Conservation (phyloP, 495 filamentous ascomycete species). For the Rusavskia elegans region DNA sequence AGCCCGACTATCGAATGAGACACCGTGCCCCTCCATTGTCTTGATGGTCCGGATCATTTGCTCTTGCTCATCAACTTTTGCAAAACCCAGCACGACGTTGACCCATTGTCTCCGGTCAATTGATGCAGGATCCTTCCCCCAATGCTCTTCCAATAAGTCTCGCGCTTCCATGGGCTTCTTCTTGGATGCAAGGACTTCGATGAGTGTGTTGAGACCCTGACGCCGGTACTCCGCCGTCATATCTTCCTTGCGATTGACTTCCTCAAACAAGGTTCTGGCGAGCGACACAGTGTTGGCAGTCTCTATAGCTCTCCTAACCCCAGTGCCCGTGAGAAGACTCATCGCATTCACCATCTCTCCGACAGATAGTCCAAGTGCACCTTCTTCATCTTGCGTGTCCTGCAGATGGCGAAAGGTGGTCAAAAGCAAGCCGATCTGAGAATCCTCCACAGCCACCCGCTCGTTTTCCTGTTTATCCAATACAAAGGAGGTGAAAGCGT, state of each 20-base stretch:
- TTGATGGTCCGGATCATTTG: slow-evolving; percentile 23
- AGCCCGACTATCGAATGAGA: slow-evolving; percentile 15
- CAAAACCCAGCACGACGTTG: slow-evolving; percentile 48
- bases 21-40: slow-evolving; percentile 14
- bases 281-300: slow-evolving; percentile 30
- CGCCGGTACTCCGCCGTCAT: slow-evolving; percentile 20
- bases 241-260: slow-evolving; percentile 23
- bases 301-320: slow-evolving; percentile 23
- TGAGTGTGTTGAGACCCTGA: slow-evolving; percentile 30
- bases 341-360: slow-evolving; percentile 27
- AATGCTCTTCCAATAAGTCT: slow-evolving; percentile 30
- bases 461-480: slow-evolving; percentile 27
- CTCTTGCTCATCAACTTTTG: slow-evolving; percentile 37
- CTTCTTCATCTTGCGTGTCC: slow-evolving; percentile 21
- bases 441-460: slow-evolving; percentile 38
- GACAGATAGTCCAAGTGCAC: slow-evolving; percentile 25
- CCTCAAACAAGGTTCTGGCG: slow-evolving; percentile 38
- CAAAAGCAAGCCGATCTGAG: slow-evolving; percentile 43
- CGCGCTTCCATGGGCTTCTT: slow-evolving; percentile 44
- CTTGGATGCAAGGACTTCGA: slow-evolving; percentile 40
- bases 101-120: slow-evolving; percentile 35
- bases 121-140: slow-evolving; percentile 16
- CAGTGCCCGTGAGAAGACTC: slow-evolving; percentile 15
- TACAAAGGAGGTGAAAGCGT: slow-evolving; percentile 52
- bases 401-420: slow-evolving; percentile 44